Base-by-base conservation (phyloP, 148 eudicot species). In the Bassia scoparia region DNA sequence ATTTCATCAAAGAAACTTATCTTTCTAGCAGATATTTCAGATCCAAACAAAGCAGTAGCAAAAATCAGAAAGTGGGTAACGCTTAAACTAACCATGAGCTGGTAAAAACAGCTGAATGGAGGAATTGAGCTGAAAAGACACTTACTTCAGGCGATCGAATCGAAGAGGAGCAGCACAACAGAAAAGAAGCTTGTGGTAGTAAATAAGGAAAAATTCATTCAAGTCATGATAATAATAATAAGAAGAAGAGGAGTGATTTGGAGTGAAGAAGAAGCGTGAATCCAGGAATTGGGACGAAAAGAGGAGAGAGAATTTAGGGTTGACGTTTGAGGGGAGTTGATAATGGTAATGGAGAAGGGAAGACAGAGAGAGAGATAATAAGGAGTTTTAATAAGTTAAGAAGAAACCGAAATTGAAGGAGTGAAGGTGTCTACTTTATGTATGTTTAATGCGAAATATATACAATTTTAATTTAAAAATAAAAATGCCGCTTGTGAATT, bases 1-100 rank as follows among this genome's bases (percentile, higher is more conserved):
- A 85, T 92, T 20, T 65, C 79, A 74, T 70, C 79, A 79, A 73
- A 55, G 23, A 64, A 55, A 5, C 70, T 44, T 1, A 33, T 27
- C 37, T 54, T 65, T 65, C 31, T 14, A 41, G 46, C 46, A 41
- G 46, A 41, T 41, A 7, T 41, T 7, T 67, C 4, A 35, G 65
- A 53, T 20, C 61, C 68, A 79, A 72, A 54, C 43, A 33, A 70
- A 24, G 38, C 15, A 64, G 27, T 3, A 64, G 68, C 46, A 64
- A 41, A 58, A 41, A 41, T 41, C 46, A 41, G 8, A 55, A n/a
- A 55, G 18, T 49, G 53, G 16, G 4, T 21, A 33, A 55, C 38
- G 23, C 61, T 34, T 7, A 44, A 27, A 52, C 50, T 15, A 61
- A 50, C 48, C 33, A 44, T 41, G 46, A 41, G 31, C 49, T 7